Evolutionary conservation across 164 flowering plant genomes (phyloP).

Genomic region (Stephania yunnanensis): DNA sequence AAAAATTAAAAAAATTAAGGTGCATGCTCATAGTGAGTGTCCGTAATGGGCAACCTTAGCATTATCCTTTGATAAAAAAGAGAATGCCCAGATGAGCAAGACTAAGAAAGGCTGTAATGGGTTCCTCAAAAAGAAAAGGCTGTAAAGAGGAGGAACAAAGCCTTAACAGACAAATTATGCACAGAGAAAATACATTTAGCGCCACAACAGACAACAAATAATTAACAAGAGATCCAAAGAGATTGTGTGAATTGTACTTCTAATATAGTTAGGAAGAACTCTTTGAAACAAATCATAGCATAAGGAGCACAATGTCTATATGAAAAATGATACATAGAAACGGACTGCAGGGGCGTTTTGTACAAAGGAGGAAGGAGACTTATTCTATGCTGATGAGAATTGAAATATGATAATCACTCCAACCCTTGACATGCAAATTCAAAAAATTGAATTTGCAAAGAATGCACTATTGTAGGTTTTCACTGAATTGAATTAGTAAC

Average conservation of each 20-base stretch:
- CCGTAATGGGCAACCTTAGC: no score
- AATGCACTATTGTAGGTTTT: background rate
- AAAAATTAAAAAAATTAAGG: no score
- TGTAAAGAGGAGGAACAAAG: background rate
- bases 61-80: no score
- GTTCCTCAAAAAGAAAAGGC: background rate
- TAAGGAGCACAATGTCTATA: background rate
- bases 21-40: no score
- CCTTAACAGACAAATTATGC: background rate
- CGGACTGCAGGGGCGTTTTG: background rate
- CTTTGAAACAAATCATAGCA: background rate
- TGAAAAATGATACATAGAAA: background rate
- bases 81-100: no score
- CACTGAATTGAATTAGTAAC: background rate
- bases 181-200: background rate
- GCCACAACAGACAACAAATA: background rate
- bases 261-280: background rate
- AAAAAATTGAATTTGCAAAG: background rate
- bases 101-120: background rate
- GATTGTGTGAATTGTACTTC: background rate
- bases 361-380: background rate
- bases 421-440: background rate
- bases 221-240: background rate
- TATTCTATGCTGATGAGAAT: background rate
- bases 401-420: constrained; percentile 1